Conservation (phyloP, 2,329 filamentous ascomycete species). For the Alternaria dauci region DNA sequence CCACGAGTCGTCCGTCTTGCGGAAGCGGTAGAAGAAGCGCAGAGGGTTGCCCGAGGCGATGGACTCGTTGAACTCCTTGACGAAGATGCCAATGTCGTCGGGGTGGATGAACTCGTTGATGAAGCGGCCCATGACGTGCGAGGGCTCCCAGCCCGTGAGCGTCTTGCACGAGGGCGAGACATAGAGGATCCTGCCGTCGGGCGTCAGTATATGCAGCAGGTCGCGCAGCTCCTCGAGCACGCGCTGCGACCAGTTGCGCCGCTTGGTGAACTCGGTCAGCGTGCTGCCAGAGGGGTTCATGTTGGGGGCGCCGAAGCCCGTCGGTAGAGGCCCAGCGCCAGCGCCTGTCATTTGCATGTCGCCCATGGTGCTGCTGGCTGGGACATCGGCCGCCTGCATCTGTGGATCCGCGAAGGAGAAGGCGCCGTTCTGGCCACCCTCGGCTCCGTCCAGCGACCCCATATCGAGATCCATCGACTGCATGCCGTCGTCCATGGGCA, state of each 20-base stretch:
- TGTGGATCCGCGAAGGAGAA: constrained; percentile 38
- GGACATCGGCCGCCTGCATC: constrained; percentile 37
- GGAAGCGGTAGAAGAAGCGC: constrained; percentile 86
- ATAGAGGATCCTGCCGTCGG: constrained; percentile 83
- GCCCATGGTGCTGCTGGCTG: constrained; percentile 36
- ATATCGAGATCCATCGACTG: constrained; percentile 55
- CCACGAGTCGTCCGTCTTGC: constrained; percentile 75
- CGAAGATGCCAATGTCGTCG: constrained; percentile 83
- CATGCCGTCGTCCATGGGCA: constrained; percentile 57
- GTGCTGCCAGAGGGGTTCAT: constrained; percentile 60
- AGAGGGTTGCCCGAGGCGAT: constrained; percentile 82
- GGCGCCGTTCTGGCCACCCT: constrained; percentile 26
- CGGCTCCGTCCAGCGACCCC: constrained; percentile 45
- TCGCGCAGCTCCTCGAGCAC: constrained; percentile 91
- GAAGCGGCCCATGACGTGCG: constrained; percentile 76
- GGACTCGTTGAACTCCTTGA: constrained; percentile 87
- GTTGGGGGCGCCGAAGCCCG: constrained; percentile 60
- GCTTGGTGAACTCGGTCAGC: constrained; percentile 71
- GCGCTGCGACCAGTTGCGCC: constrained; percentile 83
- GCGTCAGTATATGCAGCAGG: constrained; percentile 84
- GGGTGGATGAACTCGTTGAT: constrained; percentile 85
- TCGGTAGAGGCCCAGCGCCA: constrained; percentile 64
- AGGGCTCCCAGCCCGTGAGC: constrained; percentile 77
- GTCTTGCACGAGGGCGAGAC: constrained; percentile 79
- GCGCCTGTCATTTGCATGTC: constrained; percentile 54